Evolutionary conservation across 2,329 filamentous ascomycete genomes (phyloP).

Genomic region (Microcyclospora pomicola): DNA sequence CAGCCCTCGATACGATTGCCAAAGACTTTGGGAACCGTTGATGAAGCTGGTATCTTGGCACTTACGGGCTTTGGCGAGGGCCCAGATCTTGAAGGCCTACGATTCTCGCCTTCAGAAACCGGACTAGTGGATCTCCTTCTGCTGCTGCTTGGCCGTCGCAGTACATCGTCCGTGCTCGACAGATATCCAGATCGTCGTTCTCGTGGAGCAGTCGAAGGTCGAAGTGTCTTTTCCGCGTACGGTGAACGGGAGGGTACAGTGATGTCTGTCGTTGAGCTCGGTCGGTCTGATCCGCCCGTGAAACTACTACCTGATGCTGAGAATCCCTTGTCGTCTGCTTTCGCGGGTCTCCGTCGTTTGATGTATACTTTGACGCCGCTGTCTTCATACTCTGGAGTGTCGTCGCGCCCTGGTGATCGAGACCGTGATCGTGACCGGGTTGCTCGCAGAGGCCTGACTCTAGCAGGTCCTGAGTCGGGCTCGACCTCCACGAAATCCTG

Average conservation of each 20-base stretch:
- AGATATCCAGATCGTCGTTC: background rate
- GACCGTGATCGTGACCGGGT: conserved; percentile 9
- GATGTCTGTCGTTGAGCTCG: conserved; percentile 18
- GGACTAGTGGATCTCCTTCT: conserved; percentile 1
- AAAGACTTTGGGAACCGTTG: conserved; percentile 28
- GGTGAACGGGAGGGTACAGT: conserved; percentile 16
- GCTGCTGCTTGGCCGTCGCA: background rate
- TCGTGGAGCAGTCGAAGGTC: conserved; percentile 10
- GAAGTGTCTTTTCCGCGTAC: conserved; percentile 9
- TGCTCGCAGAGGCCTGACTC: conserved; percentile 10
- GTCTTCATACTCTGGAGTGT: conserved; percentile 18
- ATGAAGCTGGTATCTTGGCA: conserved; percentile 9
- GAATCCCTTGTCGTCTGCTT: conserved; percentile 4
- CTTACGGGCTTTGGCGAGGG: background rate
- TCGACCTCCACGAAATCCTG: conserved; percentile 18
- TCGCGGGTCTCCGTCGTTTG: conserved; percentile 13
- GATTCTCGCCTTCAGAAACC: background rate
- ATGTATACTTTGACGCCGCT: conserved; percentile 22
- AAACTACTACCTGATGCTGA: conserved; percentile 17
- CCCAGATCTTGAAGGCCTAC: background rate
- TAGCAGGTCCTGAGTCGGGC: conserved; percentile 8
- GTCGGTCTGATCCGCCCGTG: conserved; percentile 16
- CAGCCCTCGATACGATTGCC: conserved; percentile 46
- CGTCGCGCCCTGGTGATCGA: conserved; percentile 11
- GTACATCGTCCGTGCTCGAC: background rate